These are phyloP conservation scores for Kurtzmaniella quercitrusa DNA, from an alignment of 1,139 yeast genomes.

Conservation along the genomic window DNA sequence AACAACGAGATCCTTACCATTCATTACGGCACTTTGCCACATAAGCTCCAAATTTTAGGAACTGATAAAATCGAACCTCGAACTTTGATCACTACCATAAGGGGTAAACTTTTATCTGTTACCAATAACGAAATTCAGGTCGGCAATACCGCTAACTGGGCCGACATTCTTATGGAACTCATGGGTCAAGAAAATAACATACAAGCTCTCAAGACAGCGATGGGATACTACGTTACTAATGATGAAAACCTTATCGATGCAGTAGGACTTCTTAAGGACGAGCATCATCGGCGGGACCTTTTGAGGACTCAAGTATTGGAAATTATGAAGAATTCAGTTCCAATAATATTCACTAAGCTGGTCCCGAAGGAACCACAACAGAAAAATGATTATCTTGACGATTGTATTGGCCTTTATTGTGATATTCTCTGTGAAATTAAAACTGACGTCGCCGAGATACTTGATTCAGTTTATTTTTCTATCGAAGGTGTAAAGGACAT, in stretches of 20 bases:
- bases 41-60: conserved; percentile 4
- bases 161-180: conserved; percentile 52
- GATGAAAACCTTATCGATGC: conserved; percentile 46
- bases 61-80: not conserved
- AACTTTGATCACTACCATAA: conserved; percentile 7
- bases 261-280: conserved; percentile 52
- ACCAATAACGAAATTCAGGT: conserved; percentile 7
- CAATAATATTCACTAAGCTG: conserved; percentile 6
- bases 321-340: conserved; percentile 51
- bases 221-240: conserved; percentile 43
- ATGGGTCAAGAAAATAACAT: conserved; percentile 48
- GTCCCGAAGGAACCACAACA: not conserved
- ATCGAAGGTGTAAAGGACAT: conserved; percentile 22
- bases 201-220: conserved; percentile 53
- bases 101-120: conserved; percentile 24
- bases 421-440: conserved; percentile 20
- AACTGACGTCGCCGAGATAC: conserved; percentile 23
- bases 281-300: conserved; percentile 39
- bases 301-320: conserved; percentile 56
- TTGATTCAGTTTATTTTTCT: conserved; percentile 53
- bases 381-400: not conserved
- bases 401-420: conserved; percentile 17
- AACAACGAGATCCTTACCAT: conserved; percentile 5
- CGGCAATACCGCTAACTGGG: conserved; percentile 55
- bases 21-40: not conserved